A percentile compares a stretch with the other conserved stretches of the same genome.
Conservation (phyloP, 148 eudicot genomes). For the Fallopia convolvulus region DNA sequence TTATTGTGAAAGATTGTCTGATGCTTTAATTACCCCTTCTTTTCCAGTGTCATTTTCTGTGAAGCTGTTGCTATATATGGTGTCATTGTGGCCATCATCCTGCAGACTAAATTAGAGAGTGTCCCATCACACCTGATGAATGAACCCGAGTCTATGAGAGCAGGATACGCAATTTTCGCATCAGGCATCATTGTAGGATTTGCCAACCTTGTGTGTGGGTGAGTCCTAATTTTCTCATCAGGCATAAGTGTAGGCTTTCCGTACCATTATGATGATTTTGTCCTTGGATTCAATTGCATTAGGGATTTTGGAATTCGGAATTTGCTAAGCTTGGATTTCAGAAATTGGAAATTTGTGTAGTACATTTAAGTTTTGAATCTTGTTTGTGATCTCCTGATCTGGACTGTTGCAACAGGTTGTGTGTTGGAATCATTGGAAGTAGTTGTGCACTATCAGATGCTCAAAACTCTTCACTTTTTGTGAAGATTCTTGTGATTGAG, state of each 20-base stretch:
- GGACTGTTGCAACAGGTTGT: slow-evolving; percentile 42
- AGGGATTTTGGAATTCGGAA: neutral
- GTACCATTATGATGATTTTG: neutral
- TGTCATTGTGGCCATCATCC: slow-evolving; percentile 95
- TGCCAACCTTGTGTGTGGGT: slow-evolving; percentile 98
- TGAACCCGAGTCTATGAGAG: slow-evolving; percentile 79
- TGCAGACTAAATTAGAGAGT: slow-evolving; percentile 92
- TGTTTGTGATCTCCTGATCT: neutral
- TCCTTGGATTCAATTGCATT: neutral
- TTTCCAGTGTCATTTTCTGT: slow-evolving; percentile 83
- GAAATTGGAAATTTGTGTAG: neutral
- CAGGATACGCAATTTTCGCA: slow-evolving; percentile 94
- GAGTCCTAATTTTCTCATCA: slow-evolving; percentile 17
- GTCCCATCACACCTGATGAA: slow-evolving; percentile 64
- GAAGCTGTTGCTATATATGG: slow-evolving; percentile 99
- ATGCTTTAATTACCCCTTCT: neutral
- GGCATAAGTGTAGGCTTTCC: neutral
- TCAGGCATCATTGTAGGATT: slow-evolving; percentile 95
- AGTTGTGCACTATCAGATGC: slow-evolving; percentile 99
- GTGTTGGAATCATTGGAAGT: slow-evolving; percentile 98
- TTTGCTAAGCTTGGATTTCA: neutral
- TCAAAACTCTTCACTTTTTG: slow-evolving; percentile 91
- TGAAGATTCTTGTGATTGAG: slow-evolving; percentile 92
- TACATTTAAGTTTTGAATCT: neutral
- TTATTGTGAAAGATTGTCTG: neutral